Evolutionary conservation across 2,329 filamentous ascomycete species (phyloP), one percentile per base, ranked within the genome.

Genomic region (Cytospora mali): DNA sequence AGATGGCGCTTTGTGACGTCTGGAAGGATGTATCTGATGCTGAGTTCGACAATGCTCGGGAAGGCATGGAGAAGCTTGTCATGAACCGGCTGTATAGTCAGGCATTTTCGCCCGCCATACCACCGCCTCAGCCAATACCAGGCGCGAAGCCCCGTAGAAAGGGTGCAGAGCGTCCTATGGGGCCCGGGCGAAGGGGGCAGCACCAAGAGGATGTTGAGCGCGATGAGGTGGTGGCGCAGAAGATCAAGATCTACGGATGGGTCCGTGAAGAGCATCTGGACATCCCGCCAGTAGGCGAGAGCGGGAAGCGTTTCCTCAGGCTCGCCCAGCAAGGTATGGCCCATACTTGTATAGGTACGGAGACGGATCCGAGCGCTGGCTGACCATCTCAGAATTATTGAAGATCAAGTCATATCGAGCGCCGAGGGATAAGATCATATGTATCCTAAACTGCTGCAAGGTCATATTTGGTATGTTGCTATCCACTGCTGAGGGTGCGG

Each of bases 61-160:
- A 99, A 77, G 95, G 95, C 35, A 99, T 99, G 95, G 95, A 99
- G 79, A 99, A 99, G 75, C 83, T 99, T 4, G 96, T 99, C 68
- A 99, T 99, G 96, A 99, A 99, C 74, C 84, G 96, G 62, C 79
- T 99, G 5, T 99, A 99, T 75, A 87, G 88, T 0, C 95, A 99
- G 75, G 98, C 95, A 0, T 99, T 99, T 74, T 97, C 94, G 0
- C 95, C 95, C 0, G 92, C 92, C 16, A 99, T 99, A 66, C 87
- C 92, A 4, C 84, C 92, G 0, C 89, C 92, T 4, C 90, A 92
- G 65, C 88, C 89, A 2, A 84, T 90, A 39, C 84, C 89, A 27
- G 87, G 86, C 23, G 84, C 85, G 35, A 88, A 90, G 74, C 84
- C 88, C 27, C 88, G 86, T 75, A 81, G 87, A 70, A 88, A 87